Evolutionary conservation across 2,329 filamentous ascomycete species (phyloP), one percentile per base, ranked within the genome.

Genomic region (Lachnellula hyalina): DNA sequence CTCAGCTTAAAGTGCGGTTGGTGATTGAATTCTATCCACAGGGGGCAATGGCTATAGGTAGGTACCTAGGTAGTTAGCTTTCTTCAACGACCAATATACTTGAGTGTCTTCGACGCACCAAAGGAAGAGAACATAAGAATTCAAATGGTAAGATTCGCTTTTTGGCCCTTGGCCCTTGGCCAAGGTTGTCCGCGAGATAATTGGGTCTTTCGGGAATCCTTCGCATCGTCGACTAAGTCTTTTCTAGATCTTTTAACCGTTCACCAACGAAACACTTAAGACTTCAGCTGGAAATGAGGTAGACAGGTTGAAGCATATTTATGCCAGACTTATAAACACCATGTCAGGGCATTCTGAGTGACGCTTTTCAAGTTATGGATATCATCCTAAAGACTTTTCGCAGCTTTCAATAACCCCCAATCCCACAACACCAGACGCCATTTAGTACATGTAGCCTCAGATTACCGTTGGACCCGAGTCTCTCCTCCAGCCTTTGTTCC

Each of bases 401-500:
- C 15, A 45, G 40, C 25, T 32, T 34, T 15, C 12, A n/a, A 47
- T 47, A 32, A 23, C 44, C 28, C 46, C 46, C 36, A 42, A 40
- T 15, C n/a, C 46, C 32, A 19, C 49, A 53, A 58, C 56, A 49
- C 56, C 56, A 53, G 35, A 41, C 56, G 49, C 50, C 54, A 50
- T 51, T 51, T 21, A 32, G n/a, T 23, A 40, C 42, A 51, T 17
- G 34, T 25, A 17, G 25, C 49, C 14, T 60, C 48, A 63, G 35
- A 54, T 55, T 52, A 50, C 52, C 52, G 58, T 48, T 17, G 86
- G 85, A 9, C 85, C 83, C 6, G 80, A 82, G 65, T 91, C 87
- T 68, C 81, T 85, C 53, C 80, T 83, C 90, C 91, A 96, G 2
- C 91, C 93, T 69, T 86, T 90, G 57, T 80, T 78, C 66, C 86